Base-by-base conservation (phyloP, 257 asterid genomes). In the Rehmannia glutinosa region DNA sequence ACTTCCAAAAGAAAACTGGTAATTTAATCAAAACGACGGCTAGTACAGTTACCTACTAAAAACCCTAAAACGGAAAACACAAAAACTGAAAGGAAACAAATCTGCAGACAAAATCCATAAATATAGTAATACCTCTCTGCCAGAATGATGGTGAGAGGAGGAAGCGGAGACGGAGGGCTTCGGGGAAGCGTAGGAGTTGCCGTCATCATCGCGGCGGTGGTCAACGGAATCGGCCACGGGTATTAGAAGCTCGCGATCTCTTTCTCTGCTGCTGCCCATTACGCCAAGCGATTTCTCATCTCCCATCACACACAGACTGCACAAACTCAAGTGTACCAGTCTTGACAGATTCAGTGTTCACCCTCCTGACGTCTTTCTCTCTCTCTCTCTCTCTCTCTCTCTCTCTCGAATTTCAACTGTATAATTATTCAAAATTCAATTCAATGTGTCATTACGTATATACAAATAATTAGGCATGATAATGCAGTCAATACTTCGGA, bases 221-320 rank as follows among this genome's bases (percentile, higher is more conserved):
- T 74, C 92, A 63, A 73, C 74, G 67, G 96, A 77, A 76, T 84
- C 86, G 62, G 86, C 81, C 17, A 92, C 95, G 15, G 96, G 96
- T 27, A 92, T 85, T n/a, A 92, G 85, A 66, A 92, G 97, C 78
- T 92, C 98, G 39, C 92, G 98, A 89, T 92, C 98, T 80, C 95
- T 83, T 21, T 82, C 91, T 57, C 92, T 80, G 69, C 81, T 77
- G 62, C 36, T 71, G 71, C 84, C 90, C 71, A 86, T 82, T 49
- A 70, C 75, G 50, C 81, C 82, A 42, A 74, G 69, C 45, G 95
- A 81, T 82, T 89, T 87, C 33, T 92, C 98, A 83, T 92, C 96
- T 23, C 84, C 95, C 96, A 87, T 91, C 67, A 47, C 58, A 27
- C 63, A 23, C 33, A n/a, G 54, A 32, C 20, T 32, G 38, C 8